Percentiles rank a stretch among this genome's conserved stretches.
phyloP scores from a whole-genome alignment of 169 alveolate genomes.

The Plasmodium vivax region DNA sequence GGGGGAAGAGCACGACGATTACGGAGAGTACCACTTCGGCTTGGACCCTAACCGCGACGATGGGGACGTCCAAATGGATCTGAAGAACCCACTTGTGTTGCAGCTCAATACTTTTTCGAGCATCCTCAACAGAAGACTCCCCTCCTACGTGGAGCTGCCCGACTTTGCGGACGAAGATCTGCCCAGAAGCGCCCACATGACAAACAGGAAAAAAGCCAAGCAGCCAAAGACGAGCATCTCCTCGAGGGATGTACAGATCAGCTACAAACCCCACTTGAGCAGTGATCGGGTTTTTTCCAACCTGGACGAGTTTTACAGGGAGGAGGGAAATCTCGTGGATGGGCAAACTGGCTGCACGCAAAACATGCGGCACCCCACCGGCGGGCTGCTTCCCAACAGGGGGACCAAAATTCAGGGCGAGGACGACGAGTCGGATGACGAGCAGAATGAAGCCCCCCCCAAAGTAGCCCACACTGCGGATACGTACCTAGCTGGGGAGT shows the following conservation, averaged over 20 bases:
- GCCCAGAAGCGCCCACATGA: slow-evolving; percentile 37
- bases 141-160: slow-evolving; percentile 38
- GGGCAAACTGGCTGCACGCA: neutral
- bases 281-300: slow-evolving; percentile 17
- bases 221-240: slow-evolving; percentile 5
- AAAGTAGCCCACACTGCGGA: neutral
- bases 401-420: slow-evolving; percentile 66
- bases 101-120: slow-evolving; percentile 51
- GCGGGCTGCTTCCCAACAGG: slow-evolving; percentile 4
- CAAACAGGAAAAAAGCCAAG: neutral
- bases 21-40: neutral
- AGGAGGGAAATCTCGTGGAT: neutral
- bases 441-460: neutral
- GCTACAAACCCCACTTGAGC: neutral
- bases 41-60: neutral
- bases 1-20: neutral
- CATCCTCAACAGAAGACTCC: slow-evolving; percentile 6
- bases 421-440: slow-evolving; percentile 66
- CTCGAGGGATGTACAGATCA: slow-evolving; percentile 16
- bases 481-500: neutral
- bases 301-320: slow-evolving; percentile 55
- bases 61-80: neutral
- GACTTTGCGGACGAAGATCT: slow-evolving; percentile 28
- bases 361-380: neutral
- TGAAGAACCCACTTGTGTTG: neutral